Evolutionary conservation across 768 basidiomycete species (phyloP).

Genomic region (Amanita jacksonii): DNA sequence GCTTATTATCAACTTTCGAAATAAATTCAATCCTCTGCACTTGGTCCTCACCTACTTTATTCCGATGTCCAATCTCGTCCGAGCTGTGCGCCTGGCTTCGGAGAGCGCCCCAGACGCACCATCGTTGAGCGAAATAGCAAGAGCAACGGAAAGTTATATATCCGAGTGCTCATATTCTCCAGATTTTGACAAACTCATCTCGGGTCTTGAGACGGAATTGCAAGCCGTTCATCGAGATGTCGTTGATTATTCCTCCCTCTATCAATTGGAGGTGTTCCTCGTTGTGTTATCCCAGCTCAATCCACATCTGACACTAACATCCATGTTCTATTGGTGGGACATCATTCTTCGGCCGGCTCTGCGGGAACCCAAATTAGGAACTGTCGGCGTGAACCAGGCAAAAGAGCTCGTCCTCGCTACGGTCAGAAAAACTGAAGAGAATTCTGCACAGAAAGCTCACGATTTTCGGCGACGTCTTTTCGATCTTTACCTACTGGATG

Average conservation of each 20-base stretch:
- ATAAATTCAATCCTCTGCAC: slow-evolving; percentile 10
- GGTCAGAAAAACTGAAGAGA: slow-evolving; percentile 40
- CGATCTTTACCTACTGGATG: slow-evolving; percentile 71
- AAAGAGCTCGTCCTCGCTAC: slow-evolving; percentile 64
- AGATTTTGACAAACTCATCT: slow-evolving; percentile 33
- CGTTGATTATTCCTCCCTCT: slow-evolving; percentile 52
- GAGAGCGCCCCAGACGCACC: slow-evolving; percentile 42
- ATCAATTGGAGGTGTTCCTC: slow-evolving; percentile 60
- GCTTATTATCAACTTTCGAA: slow-evolving; percentile 15
- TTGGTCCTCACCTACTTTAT: slow-evolving; percentile 14
- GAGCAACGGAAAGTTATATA: slow-evolving; percentile 46
- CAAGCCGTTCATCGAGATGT: slow-evolving; percentile 51
- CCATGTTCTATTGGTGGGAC: slow-evolving; percentile 80
- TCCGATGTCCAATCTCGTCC: slow-evolving; percentile 21
- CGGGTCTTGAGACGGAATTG: slow-evolving; percentile 57
- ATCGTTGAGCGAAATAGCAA: slow-evolving; percentile 39
- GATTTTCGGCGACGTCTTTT: slow-evolving; percentile 63
- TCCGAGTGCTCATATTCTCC: slow-evolving; percentile 36
- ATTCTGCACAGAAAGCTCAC: slow-evolving; percentile 35
- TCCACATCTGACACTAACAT: slow-evolving; percentile 50
- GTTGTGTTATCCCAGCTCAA: slow-evolving; percentile 53
- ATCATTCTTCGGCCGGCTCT: slow-evolving; percentile 68
- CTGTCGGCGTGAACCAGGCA: slow-evolving; percentile 48
- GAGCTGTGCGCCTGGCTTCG: slow-evolving; percentile 50
- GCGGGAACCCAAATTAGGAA: slow-evolving; percentile 61